Percentiles rank a stretch among this genome's conserved stretches.
These are phyloP conservation scores for Tarenaya hassleriana DNA, from an alignment of 345 rosid genomes.

Conservation along the genomic window DNA sequence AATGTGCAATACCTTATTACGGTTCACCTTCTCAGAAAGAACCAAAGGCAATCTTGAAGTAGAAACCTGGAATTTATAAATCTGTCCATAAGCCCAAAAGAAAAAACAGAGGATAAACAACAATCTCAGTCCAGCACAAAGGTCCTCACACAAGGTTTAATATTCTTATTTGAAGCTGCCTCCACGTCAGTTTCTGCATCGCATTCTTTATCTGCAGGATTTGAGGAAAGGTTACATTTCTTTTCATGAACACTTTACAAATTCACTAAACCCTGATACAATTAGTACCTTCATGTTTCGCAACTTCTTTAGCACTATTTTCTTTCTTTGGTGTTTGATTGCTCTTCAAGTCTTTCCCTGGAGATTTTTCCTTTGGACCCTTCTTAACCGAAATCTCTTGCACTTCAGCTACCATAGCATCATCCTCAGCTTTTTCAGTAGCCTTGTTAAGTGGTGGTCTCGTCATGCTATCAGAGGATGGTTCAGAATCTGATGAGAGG, in stretches of 20 bases:
- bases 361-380: slow-evolving; percentile 45
- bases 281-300: slow-evolving; percentile 41
- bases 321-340: slow-evolving; percentile 30
- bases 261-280: neutral
- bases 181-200: slow-evolving; percentile 42
- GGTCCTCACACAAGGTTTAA: slow-evolving; percentile 52
- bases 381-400: slow-evolving; percentile 36
- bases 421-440: slow-evolving; percentile 35
- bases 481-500: slow-evolving; percentile 78
- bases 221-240: neutral
- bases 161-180: slow-evolving; percentile 41
- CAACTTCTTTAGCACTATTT: slow-evolving; percentile 24
- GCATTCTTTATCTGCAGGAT: slow-evolving; percentile 43
- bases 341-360: slow-evolving; percentile 30
- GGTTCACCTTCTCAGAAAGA: slow-evolving; percentile 85
- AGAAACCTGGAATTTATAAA: slow-evolving; percentile 46
- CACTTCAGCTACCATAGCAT: slow-evolving; percentile 20
- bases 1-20: slow-evolving; percentile 58
- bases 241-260: slow-evolving; percentile 4
- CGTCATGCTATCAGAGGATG: slow-evolving; percentile 31
- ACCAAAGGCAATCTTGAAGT: slow-evolving; percentile 76
- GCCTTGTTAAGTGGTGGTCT: slow-evolving; percentile 21
- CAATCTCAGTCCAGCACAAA: slow-evolving; percentile 10
- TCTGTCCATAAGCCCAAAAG: slow-evolving; percentile 22
- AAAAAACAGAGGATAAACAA: slow-evolving; percentile 18